These are phyloP conservation scores for Penstemon davidsonii DNA, from an alignment of 257 asterid species.

Conservation along the genomic window DNA sequence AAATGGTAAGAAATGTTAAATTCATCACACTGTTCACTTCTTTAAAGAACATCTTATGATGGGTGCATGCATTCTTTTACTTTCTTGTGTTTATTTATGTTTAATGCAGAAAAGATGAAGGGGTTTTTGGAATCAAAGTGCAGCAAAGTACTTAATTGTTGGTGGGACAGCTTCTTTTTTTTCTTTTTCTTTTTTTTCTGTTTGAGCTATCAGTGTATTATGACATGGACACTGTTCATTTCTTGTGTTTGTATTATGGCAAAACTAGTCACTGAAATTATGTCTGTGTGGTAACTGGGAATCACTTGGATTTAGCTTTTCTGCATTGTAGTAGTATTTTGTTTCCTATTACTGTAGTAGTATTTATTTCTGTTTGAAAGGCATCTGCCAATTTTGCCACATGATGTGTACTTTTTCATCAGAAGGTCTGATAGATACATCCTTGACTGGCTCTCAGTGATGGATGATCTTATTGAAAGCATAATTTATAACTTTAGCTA, in stretches of 20 bases:
- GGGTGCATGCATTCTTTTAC: neutral
- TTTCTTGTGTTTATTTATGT: neutral
- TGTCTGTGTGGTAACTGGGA: constrained; percentile 25
- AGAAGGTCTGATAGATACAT: constrained; percentile 23
- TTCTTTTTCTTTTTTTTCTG: constrained; percentile 3
- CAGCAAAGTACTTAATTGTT: constrained; percentile 38
- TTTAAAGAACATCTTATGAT: neutral
- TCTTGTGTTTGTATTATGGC: constrained; percentile 9
- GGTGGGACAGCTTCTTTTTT: constrained; percentile 39
- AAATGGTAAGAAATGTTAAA: constrained; percentile 46
- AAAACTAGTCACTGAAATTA: constrained; percentile 15
- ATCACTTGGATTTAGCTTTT: constrained; percentile 34
- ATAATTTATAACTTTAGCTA: constrained; percentile 25
- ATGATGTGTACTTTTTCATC: constrained; percentile 30
- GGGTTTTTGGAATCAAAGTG: constrained; percentile 39
- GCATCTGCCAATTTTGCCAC: constrained; percentile 46
- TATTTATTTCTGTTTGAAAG: constrained; percentile 37
- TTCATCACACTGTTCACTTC: neutral
- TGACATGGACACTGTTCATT: constrained; percentile 17
- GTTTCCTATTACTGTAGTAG: constrained; percentile 27
- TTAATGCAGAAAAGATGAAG: constrained; percentile 47
- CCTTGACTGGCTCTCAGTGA: constrained; percentile 26
- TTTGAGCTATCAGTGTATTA: constrained; percentile 19
- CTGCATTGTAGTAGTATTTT: constrained; percentile 22
- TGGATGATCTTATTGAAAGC: constrained; percentile 15